Base-by-base conservation (phyloP, 1,284 basidiomycete genomes). In the Pyrrhoderma noxium region DNA sequence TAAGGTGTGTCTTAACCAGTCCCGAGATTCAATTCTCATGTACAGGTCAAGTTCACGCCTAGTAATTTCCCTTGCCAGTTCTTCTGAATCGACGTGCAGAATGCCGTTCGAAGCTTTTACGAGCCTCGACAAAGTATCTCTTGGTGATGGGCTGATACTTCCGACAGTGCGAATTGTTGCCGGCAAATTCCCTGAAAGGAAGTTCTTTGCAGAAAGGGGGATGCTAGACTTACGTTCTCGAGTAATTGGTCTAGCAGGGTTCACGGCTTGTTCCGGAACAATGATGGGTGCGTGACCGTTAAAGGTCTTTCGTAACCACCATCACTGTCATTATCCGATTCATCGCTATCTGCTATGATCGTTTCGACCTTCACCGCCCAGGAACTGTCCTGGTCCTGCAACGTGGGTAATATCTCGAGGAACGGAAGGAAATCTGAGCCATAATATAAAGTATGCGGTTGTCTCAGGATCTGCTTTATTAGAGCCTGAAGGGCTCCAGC, bases 361-460 rank as follows among this genome's bases (percentile, higher is more conserved):
- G 70, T 59, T 47, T 76, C 72, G 22, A 85, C 77, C 59, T 82
- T 82, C 56, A 82, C 61, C 14, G 85, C 82, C 87, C 88, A 90
- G 3, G 74, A 66, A 16, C 72, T 70, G 59, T 89, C 85, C 49
- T 73, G 72, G 61, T 90, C 88, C 19, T 70, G 66, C 27, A 85
- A 66, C 16, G 65, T 72, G 5, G 82, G 74, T 7, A 86, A 68
- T 45, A 74, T 69, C 58, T 88, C 87, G 34, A 86, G 68, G 62
- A 89, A 89, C 2, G 85, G 85, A n/a, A 88, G 72, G 59, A 89
- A 79, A 58, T 87, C 84, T 13, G 85, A 82, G 40, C 85, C 87
- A 57, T 90, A 90, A 63, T 90, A 86, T 27, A 89, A 72, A 18
- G 89, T 76, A 60, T 89, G 83, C 0, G 83, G 84, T 65, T 89